phyloP scores from a whole-genome alignment of 129 eudicot species.

The Sambucus nigra region DNA sequence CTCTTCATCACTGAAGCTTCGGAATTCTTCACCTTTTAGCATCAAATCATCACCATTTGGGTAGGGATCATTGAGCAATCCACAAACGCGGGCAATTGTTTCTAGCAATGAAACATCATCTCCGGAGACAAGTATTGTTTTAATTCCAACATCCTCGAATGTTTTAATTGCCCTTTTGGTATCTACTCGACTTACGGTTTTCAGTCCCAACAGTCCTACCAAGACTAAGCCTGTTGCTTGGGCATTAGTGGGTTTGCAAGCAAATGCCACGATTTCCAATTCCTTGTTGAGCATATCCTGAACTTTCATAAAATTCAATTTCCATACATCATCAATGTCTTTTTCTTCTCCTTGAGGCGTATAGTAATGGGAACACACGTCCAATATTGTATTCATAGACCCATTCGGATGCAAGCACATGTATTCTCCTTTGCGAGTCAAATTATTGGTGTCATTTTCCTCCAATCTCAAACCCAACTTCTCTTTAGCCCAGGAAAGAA shows the following conservation, averaged over 20 bases:
- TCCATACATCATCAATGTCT: too few relatives aligned
- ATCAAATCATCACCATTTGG: conserved; percentile 3
- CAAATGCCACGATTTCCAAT: conserved; percentile 16
- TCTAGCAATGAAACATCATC: conserved; percentile 15
- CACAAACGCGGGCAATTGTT: too few relatives aligned
- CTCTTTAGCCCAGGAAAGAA: too few relatives aligned
- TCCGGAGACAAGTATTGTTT: conserved; percentile 21
- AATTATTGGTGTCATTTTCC: too few relatives aligned
- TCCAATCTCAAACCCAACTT: too few relatives aligned
- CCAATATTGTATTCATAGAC: too few relatives aligned
- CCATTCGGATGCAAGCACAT: conserved; percentile 16
- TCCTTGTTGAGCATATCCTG: too few relatives aligned
- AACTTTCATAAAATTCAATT: too few relatives aligned
- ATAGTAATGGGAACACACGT: too few relatives aligned
- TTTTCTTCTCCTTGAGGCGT: conserved; percentile 13
- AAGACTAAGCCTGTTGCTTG: conserved; percentile 10
- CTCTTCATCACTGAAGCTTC: conserved; percentile 7
- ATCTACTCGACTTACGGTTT: conserved; percentile 2
- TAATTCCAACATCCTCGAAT: conserved; percentile 7
- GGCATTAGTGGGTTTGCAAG: neutral
- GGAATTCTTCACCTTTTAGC: conserved; percentile 22
- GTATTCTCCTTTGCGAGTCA: neutral
- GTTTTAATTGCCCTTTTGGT: too few relatives aligned
- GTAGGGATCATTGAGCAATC: conserved; percentile 10
- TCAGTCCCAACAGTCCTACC: too few relatives aligned